A percentile compares a stretch with the other conserved stretches of the same genome.
Conservation (phyloP, 176 grass and related monocot species). For the Saccharum officinarum region DNA sequence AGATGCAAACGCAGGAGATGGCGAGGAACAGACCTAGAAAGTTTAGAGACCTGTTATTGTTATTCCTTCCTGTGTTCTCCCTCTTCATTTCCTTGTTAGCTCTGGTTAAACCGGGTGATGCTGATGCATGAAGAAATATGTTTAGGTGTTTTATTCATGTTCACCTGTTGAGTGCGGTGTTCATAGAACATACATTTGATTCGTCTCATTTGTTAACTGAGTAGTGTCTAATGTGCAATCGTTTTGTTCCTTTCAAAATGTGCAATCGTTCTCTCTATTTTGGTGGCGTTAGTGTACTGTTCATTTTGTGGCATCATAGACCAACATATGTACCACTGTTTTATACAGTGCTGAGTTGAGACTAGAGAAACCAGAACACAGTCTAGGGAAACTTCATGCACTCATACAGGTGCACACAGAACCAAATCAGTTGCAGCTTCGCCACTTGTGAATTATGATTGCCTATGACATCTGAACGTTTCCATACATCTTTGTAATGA, state of each 20-base stretch:
- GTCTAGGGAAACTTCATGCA: not conserved
- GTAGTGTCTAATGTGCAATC: not conserved
- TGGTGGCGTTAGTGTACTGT: not conserved
- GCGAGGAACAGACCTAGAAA: conserved; percentile 45
- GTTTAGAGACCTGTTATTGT: not conserved
- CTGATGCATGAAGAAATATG: not conserved
- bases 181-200: not conserved
- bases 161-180: not conserved
- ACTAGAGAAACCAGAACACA: not conserved
- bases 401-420: not conserved
- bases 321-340: not conserved
- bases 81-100: not conserved
- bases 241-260: no score
- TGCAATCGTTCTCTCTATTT: not conserved
- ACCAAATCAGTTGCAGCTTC: not conserved
- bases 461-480: not conserved
- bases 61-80: not conserved
- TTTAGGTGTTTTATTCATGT: not conserved
- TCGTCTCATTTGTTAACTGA: not conserved
- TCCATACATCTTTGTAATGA: not conserved
- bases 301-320: not conserved
- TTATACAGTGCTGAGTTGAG: not conserved
- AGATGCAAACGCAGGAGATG: conserved; percentile 36
- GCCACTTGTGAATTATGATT: conserved; percentile 15
- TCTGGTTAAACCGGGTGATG: not conserved